Base-by-base conservation (phyloP, 176 grass and related monocot genomes). In the Cenchrus purpureus region DNA sequence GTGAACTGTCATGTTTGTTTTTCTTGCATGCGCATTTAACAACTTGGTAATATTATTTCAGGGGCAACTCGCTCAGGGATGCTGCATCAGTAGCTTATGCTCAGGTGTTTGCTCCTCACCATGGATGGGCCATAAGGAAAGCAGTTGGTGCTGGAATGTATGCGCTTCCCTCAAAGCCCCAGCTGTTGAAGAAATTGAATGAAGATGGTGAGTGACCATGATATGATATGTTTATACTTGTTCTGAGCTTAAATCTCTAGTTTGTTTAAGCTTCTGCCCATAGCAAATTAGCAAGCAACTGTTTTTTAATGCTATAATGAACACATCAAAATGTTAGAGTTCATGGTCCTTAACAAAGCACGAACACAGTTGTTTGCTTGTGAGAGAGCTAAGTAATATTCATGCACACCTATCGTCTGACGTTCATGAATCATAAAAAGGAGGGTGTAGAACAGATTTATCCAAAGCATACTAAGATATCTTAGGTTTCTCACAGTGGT, bases 131-230 rank as follows among this genome's bases (percentile, higher is more conserved):
- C 79, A 92, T 95, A 88, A 90, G 91, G 88, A 98, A 94, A 84
- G 96, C 96, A 40, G 91, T 98, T 75, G 88, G 85, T 67, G 89
- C 88, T 53, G 96, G 93, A 83, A 98, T 98, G 93, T 98, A 98
- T 45, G 86, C 84, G 2, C 91, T 98, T 84, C 93, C 96, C 58
- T 90, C 93, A 15, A 98, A 98, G 57, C 90, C 93, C 10, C 96
- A 95, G 74, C 88, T 98, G 68, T 56, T 98, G 86, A 92, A 94
- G 73, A 98, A 85, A 62, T 67, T 98, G 65, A 95, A 95, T 90
- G 96, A 98, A 89, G 91, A 98, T 79, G 96, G 93, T 98, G 80
- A 79, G 78, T 94, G 44, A 63, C 17, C 37, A 45, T 45, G 44
- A 45, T 45, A 45, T 59, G 49, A 61, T 51, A 5, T 9, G 0